Conservation (phyloP, 2,329 filamentous ascomycete genomes). For the Phyllosticta capitalensis region DNA sequence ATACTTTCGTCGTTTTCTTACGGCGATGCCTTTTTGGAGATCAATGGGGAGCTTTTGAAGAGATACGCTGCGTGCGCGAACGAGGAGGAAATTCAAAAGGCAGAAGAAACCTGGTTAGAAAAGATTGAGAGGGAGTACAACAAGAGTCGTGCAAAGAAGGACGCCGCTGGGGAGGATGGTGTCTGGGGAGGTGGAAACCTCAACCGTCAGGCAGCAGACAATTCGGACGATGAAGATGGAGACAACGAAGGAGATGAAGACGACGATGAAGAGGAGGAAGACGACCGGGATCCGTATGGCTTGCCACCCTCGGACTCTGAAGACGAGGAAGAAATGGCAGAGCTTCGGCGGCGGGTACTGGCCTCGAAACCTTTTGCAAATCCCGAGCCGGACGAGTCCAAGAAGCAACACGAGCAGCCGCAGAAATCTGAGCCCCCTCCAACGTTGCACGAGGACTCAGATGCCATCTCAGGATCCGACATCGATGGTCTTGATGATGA, state of each 20-base stretch:
- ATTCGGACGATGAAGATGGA: constrained; percentile 39
- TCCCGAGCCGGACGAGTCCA: constrained; percentile 34
- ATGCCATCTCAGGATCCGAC: constrained; percentile 64
- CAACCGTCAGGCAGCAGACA: constrained; percentile 51
- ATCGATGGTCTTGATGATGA: constrained; percentile 57
- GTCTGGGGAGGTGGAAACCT: constrained; percentile 88
- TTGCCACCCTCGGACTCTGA: constrained; percentile 66
- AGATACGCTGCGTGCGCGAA: constrained; percentile 76
- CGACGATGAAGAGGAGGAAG: constrained; percentile 31
- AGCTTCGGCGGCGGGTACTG: constrained; percentile 80
- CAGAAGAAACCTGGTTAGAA: constrained; percentile 79
- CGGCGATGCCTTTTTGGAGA: constrained; percentile 77
- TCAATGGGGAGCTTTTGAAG: constrained; percentile 74
- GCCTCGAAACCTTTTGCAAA: constrained; percentile 82
- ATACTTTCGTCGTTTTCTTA: constrained; percentile 81
- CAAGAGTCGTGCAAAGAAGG: constrained; percentile 60
- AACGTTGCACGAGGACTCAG: constrained; percentile 45
- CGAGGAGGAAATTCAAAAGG: constrained; percentile 72
- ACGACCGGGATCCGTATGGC: constrained; percentile 57
- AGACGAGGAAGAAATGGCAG: constrained; percentile 86
- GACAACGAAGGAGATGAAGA: constrained; percentile 34
- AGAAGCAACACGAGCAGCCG: constrained; percentile 53
- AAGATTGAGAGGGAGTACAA: constrained; percentile 84
- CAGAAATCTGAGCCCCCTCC: constrained; percentile 38
- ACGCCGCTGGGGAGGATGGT: constrained; percentile 52